A percentile compares a stretch with the other conserved stretches of the same genome.
Evolutionary conservation across 768 basidiomycete genomes (phyloP).

Genomic region (Rhizopogon sp.): DNA sequence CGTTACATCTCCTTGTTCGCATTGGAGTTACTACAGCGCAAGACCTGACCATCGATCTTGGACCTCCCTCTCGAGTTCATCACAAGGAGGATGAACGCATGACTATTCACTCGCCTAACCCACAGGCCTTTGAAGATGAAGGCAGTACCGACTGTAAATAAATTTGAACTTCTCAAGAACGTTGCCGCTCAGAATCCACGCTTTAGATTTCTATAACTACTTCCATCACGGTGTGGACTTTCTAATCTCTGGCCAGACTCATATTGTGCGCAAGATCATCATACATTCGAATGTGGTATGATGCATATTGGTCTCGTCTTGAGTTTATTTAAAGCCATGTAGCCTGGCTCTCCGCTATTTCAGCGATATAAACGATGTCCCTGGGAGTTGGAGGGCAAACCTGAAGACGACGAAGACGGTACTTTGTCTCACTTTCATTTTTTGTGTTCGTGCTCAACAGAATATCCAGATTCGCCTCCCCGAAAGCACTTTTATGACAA

Average conservation of each 20-base stretch:
- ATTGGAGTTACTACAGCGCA: slow-evolving; percentile 79
- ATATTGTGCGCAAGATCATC: slow-evolving; percentile 79
- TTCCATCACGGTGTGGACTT: slow-evolving; percentile 91
- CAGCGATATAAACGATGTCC: slow-evolving; percentile 89
- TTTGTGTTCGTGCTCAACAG: not conserved
- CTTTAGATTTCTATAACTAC: slow-evolving; percentile 85
- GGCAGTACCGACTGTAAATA: slow-evolving; percentile 47
- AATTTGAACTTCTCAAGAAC: slow-evolving; percentile 1
- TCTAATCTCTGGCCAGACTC: slow-evolving; percentile 65
- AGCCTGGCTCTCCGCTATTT: slow-evolving; percentile 88
- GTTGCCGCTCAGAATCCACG: slow-evolving; percentile 1
- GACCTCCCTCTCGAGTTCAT: slow-evolving; percentile 69
- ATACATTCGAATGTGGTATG: slow-evolving; percentile 85
- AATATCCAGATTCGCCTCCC: slow-evolving; percentile 59
- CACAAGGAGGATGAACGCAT: slow-evolving; percentile 90
- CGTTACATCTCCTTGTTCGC: slow-evolving; percentile 50
- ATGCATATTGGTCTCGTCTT: not conserved
- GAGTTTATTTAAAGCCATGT: slow-evolving; percentile 1
- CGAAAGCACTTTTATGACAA: slow-evolving; percentile 69
- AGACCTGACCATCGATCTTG: slow-evolving; percentile 74
- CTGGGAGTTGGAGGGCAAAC: slow-evolving; percentile 79
- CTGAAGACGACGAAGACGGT: slow-evolving; percentile 85
- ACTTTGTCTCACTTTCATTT: slow-evolving; percentile 4
- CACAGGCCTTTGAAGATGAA: slow-evolving; percentile 37
- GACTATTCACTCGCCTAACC: slow-evolving; percentile 65